A percentile compares a stretch with the other conserved stretches of the same genome.
Evolutionary conservation across 2,329 filamentous ascomycete species (phyloP).

Genomic region (Akanthomyces dipterigenus): DNA sequence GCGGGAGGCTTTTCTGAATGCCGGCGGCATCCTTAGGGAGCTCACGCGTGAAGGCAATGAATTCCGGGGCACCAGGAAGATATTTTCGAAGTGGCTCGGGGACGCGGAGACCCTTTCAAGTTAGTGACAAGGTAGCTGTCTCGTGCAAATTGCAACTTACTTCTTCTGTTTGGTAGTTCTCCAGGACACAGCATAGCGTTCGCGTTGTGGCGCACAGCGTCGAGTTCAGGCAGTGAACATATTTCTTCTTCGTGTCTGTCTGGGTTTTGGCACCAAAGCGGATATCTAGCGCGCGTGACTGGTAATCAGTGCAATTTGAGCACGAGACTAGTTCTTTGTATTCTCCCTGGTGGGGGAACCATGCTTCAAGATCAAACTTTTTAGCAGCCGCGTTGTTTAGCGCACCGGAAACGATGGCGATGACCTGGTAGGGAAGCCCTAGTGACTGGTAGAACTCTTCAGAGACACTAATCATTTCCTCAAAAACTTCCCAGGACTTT

Average conservation of each 20-base stretch:
- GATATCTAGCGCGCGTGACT: slow-evolving; percentile 89
- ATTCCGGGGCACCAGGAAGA: slow-evolving; percentile 81
- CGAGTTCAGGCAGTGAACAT: slow-evolving; percentile 88
- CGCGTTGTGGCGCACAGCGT: slow-evolving; percentile 87
- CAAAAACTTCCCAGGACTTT: slow-evolving; percentile 87
- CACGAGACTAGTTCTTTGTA: slow-evolving; percentile 98
- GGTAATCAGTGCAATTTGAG: slow-evolving; percentile 98
- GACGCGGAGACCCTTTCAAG: slow-evolving; percentile 60
- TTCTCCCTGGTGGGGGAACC: slow-evolving; percentile 93
- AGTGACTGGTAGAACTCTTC: slow-evolving; percentile 95
- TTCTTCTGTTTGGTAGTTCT: slow-evolving; percentile 93
- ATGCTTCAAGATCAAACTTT: slow-evolving; percentile 94
- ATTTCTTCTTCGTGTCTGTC: slow-evolving; percentile 78
- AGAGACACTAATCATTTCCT: slow-evolving; percentile 83
- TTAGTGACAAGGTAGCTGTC: not conserved
- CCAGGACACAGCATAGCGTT: slow-evolving; percentile 87
- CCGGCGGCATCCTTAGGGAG: slow-evolving; percentile 60
- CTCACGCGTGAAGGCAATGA: slow-evolving; percentile 83
- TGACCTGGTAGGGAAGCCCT: slow-evolving; percentile 81
- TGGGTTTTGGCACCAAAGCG: slow-evolving; percentile 82
- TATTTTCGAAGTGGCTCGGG: slow-evolving; percentile 83
- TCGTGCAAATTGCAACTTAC: slow-evolving; percentile 35
- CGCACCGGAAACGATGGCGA: slow-evolving; percentile 92
- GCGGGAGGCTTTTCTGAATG: slow-evolving; percentile 24
- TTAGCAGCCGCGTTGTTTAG: slow-evolving; percentile 72